Evolutionary conservation across 2,329 filamentous ascomycete genomes (phyloP), one percentile per base, ranked within the genome.

Genomic region (Pestalotiopsis sp.): DNA sequence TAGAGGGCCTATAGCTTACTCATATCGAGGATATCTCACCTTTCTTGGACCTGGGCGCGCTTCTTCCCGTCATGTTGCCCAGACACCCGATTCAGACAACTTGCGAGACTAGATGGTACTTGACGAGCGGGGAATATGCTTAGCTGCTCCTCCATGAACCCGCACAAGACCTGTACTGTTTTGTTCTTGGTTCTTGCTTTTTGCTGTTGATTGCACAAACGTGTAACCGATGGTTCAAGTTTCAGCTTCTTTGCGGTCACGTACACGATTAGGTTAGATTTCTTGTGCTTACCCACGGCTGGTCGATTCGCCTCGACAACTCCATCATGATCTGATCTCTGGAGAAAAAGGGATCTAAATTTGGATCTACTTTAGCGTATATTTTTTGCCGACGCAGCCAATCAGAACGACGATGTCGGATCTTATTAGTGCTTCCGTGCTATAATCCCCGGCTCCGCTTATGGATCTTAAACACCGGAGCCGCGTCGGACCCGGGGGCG

Each of bases 11-110:
- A 9, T 31, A 2, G 9, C 0, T 1, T 59, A 58, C 2, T 5
- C 36, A 23, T 17, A 3, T 9, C 14, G 6, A 66, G 12, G 20
- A 41, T 25, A 20, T 5, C 52, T 66, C 58, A 25, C 64, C 64
- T n/a, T 59, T 66, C 52, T 59, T 66, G 31, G 64, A 62, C 27
- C 59, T 17, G 20, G 59, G 59, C 14, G 59, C 59, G 20, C 38
- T 25, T 62, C 59, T 62, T 36, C 52, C 31, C 45, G 63, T 45
- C 38, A 45, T 65, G 38, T 13, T 27, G 20, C 17, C 36, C 17
- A 45, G 14, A 13, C 60, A 17, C 60, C n/a, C 23, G 2, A 14
- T 13, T 41, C 9, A 27, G 27, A 27, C 27, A 5, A 5, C 27
- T 27, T 27, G 27, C 27, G 27, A 41, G 20, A 63, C 60, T 36